Evolutionary conservation across 2,329 filamentous ascomycete species (phyloP), one percentile per base, ranked within the genome.

Genomic region (Fusarium coffeatum): DNA sequence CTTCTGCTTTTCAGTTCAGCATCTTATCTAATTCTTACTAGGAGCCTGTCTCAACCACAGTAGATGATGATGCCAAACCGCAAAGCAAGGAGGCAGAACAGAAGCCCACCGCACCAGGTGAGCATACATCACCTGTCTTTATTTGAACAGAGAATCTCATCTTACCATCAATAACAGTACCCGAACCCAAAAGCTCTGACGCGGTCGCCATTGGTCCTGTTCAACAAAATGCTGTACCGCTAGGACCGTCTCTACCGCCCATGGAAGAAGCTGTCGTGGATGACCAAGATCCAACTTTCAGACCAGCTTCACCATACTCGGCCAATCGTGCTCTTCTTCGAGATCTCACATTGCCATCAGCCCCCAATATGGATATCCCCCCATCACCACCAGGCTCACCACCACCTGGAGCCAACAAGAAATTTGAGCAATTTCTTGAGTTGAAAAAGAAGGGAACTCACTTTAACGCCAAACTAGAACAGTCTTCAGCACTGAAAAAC

Each of bases 391-490:
- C 90, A 1, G 87, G 87, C 25, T 87, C 87, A 4, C 87, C 87
- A 13, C 80, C 83, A 1, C 76, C 82, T 34, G 72, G 80, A 43
- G 79, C 89, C 15, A 90, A 86, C 53, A 85, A 87, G 71, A 94
- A 93, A 73, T 91, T 95, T 72, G 86, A 88, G 67, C 88, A 89
- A 63, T 95, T 96, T 71, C 86, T 95, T 1, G 84, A 88, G 47
- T 85, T 95, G n/a, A 96, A 96, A 81, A 89, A 88, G 75, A 88
- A 90, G 68, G 90, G 90, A 7, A 84, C 90, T 18, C 93, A 96
- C 79, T 95, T 95, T 84, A 94, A 96, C 78, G 84, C 89, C 72
- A 90, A 91, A 66, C 83, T 96, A 11, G 87, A 91, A 37, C 85
- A 86, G 60, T 92, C 90, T 1, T 80, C 87, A 1, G 88, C 91